Conservation (phyloP, 1,139 yeast genomes). For the Hyphopichia wangnamkhiaoensis region DNA sequence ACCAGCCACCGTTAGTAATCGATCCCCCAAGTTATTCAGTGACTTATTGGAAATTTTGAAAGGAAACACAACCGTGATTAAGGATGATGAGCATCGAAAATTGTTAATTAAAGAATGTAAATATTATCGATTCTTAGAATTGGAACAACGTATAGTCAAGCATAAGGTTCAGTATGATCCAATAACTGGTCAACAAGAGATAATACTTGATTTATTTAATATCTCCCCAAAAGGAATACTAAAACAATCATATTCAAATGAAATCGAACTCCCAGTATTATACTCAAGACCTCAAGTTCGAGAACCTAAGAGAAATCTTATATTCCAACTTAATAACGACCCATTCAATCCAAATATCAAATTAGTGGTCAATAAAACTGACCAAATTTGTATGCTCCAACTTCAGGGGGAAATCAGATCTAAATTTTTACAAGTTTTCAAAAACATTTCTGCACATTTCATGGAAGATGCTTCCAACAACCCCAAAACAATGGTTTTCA, state of each 20-base stretch:
- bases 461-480: constrained; percentile 17
- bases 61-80: constrained; percentile 52
- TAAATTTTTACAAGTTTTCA: constrained; percentile 29
- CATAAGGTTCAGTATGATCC: constrained; percentile 54
- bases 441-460: constrained; percentile 21
- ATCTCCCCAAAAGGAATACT: constrained; percentile 44
- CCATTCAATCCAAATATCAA: constrained; percentile 24
- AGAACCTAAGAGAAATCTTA: constrained; percentile 46
- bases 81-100: constrained; percentile 55
- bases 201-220: constrained; percentile 53
- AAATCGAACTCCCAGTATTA: constrained; percentile 24
- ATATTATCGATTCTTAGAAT: constrained; percentile 71
- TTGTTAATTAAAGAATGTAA: constrained; percentile 67
- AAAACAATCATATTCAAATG: constrained; percentile 20
- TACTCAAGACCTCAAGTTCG: constrained; percentile 63
- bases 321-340: constrained; percentile 48
- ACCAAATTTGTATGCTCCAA: constrained; percentile 26
- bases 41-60: constrained; percentile 58
- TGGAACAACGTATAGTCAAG: constrained; percentile 70
- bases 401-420: constrained; percentile 25
- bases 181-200: constrained; percentile 51
- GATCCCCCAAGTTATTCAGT: constrained; percentile 60
- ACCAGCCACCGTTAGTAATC: constrained; percentile 52
- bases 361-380: constrained; percentile 30
- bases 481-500: constrained; percentile 23